Percentiles rank a stretch among this genome's conserved stretches.
These are phyloP conservation scores for Gilbertella persicaria DNA, from an alignment of 371 early-diverging fungal species.

Conservation along the genomic window DNA sequence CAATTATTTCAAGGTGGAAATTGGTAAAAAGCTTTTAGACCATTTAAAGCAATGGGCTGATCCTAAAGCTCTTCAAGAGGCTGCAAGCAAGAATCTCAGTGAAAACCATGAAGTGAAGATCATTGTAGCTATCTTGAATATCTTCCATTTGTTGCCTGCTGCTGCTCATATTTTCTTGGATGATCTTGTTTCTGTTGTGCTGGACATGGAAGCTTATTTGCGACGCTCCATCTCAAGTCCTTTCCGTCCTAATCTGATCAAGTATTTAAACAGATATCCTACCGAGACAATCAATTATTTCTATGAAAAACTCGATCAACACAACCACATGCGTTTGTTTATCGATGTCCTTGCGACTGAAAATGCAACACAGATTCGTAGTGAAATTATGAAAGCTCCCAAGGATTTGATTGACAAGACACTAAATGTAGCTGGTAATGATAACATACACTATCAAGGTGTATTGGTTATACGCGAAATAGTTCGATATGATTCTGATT, in stretches of 20 bases:
- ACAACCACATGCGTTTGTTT: constrained; percentile 67
- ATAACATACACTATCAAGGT: constrained; percentile 57
- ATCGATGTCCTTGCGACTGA: constrained; percentile 67
- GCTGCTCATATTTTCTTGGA: constrained; percentile 91
- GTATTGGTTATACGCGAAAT: constrained; percentile 68
- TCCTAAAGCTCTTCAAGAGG: constrained; percentile 78
- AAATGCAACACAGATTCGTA: constrained; percentile 68
- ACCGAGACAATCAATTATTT: constrained; percentile 87
- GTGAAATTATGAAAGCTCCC: constrained; percentile 66
- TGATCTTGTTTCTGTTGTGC: constrained; percentile 81
- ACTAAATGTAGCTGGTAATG: constrained; percentile 32
- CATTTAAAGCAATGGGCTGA: constrained; percentile 94
- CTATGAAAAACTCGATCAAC: constrained; percentile 65
- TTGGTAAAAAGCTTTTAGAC: constrained; percentile 95
- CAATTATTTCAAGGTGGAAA: constrained; percentile 98
- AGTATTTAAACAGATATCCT: constrained; percentile 87
- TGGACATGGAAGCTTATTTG: constrained; percentile 82
- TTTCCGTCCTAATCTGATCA: constrained; percentile 88
- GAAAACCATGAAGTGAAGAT: constrained; percentile 93
- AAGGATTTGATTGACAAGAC: constrained; percentile 61
- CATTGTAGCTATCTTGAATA: constrained; percentile 91
- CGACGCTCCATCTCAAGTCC: constrained; percentile 89
- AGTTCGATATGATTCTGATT: constrained; percentile 55
- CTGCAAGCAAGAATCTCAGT: constrained; percentile 73
- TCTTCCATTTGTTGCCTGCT: constrained; percentile 91